These are phyloP conservation scores for Metschnikowia peoriensis DNA, from an alignment of 805 yeast species.

Conservation along the genomic window DNA sequence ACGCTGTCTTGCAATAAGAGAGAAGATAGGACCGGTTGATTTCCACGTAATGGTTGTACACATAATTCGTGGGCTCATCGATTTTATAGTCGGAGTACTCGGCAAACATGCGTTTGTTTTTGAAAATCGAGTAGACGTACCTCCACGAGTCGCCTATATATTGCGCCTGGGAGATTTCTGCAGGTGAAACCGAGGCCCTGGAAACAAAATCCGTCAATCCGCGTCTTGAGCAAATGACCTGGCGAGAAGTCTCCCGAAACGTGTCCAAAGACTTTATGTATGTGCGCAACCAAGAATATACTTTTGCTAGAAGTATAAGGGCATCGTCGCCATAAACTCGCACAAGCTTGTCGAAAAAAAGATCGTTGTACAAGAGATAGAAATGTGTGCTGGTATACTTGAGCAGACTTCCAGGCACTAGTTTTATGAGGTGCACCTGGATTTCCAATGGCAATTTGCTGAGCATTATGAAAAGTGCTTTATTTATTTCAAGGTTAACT, in stretches of 20 bases:
- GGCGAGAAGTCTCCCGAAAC: conserved; percentile 29
- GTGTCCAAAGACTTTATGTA: conserved; percentile 41
- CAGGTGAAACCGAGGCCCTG: background rate
- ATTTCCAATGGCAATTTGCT: conserved; percentile 43
- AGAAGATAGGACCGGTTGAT: conserved; percentile 50
- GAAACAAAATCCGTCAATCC: conserved; percentile 25
- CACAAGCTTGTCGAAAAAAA: conserved; percentile 41
- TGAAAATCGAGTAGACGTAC: conserved; percentile 48
- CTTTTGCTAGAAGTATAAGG: conserved; percentile 28
- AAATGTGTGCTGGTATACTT: conserved; percentile 41
- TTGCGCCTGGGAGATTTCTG: conserved; percentile 3
- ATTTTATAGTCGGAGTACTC: conserved; percentile 42
- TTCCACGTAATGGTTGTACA: conserved; percentile 45
- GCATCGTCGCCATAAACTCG: conserved; percentile 38
- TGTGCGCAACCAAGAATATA: conserved; percentile 37
- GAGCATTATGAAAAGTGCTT: conserved; percentile 10
- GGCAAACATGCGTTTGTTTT: conserved; percentile 53
- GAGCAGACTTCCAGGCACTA: conserved; percentile 33
- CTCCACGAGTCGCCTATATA: conserved; percentile 55
- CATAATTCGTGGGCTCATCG: conserved; percentile 48
- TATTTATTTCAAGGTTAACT: background rate
- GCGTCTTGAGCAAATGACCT: conserved; percentile 26
- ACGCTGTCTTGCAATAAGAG: conserved; percentile 43
- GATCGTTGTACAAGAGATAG: conserved; percentile 49
- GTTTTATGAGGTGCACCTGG: conserved; percentile 33